Evolutionary conservation across 2,329 filamentous ascomycete species (phyloP).

Genomic region (Rhynchosporium graminicola): DNA sequence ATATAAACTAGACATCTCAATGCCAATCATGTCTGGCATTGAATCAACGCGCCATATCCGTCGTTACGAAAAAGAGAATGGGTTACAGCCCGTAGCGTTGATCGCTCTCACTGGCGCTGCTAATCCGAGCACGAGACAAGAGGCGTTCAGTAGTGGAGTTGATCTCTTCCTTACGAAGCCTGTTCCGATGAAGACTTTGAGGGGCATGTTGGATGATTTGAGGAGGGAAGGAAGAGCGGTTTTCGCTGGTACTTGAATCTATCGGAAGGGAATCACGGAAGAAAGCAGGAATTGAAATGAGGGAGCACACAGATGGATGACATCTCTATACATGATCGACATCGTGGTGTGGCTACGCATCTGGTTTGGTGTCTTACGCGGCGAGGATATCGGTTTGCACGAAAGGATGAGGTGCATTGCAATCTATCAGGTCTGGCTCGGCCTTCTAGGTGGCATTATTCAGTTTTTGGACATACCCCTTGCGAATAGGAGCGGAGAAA

Average conservation of each 20-base stretch:
- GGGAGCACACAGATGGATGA: background rate
- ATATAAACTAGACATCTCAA: constrained; percentile 50
- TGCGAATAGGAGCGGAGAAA: background rate
- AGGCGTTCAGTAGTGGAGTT: constrained; percentile 54
- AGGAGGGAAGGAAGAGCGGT: constrained; percentile 28
- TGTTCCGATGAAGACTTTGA: constrained; percentile 42
- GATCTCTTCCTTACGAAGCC: constrained; percentile 58
- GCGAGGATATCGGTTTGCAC: background rate
- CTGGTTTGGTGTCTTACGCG: background rate
- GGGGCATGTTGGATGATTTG: constrained; percentile 38
- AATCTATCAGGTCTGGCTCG: background rate
- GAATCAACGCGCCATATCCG: constrained; percentile 52
- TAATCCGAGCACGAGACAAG: constrained; percentile 49
- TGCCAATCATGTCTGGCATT: constrained; percentile 56
- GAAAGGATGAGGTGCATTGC: background rate
- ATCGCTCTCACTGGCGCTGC: constrained; percentile 56
- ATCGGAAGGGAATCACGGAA: background rate
- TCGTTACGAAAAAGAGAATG: constrained; percentile 47
- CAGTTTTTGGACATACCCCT: background rate
- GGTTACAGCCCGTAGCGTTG: constrained; percentile 46
- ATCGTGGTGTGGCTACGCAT: background rate
- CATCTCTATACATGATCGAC: background rate
- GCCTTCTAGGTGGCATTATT: background rate
- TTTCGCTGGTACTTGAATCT: constrained; percentile 17
- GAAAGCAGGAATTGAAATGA: background rate